These are phyloP conservation scores for Fonticula alba DNA, from an alignment of 78 protist species.

Conservation along the genomic window DNA sequence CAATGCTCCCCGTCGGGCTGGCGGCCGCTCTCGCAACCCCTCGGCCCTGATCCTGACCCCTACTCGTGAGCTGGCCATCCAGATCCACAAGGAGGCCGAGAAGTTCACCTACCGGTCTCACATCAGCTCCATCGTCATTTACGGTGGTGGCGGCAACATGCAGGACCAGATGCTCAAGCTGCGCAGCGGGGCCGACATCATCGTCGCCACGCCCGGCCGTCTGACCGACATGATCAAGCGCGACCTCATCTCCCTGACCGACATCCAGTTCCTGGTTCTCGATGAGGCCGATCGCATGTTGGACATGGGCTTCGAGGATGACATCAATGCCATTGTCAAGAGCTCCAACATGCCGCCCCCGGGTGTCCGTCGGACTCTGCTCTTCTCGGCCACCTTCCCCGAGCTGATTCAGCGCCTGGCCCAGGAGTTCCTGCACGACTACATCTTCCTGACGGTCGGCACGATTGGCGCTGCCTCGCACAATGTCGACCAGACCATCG, in stretches of 20 bases:
- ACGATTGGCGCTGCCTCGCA: not conserved
- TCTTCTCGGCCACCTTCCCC: conserved; percentile 58
- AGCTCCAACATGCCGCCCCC: no score
- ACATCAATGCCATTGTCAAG: not conserved
- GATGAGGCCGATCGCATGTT: conserved; percentile 98
- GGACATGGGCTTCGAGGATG: conserved; percentile 59
- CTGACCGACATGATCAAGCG: conserved; percentile 32
- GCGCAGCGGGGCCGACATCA: conserved; percentile 6
- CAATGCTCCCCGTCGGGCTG: no score
- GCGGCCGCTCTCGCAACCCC: no score
- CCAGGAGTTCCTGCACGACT: not conserved
- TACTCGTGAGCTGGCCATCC: conserved; percentile 68
- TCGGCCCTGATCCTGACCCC: conserved; percentile 48
- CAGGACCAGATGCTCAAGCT: no score
- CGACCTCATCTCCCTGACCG: conserved; percentile 10
- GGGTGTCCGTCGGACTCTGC: conserved; percentile 27
- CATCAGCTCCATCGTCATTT: conserved; percentile 1
- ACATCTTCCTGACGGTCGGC: not conserved
- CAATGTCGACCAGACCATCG: not conserved
- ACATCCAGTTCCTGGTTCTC: conserved; percentile 66
- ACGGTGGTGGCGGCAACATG: no score
- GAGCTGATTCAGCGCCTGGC: not conserved
- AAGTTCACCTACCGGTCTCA: conserved; percentile 46
- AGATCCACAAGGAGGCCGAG: conserved; percentile 51
- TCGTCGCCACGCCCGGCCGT: conserved; percentile 33